Base-by-base conservation (phyloP, 2,329 filamentous ascomycete genomes). In the Fusarium coicis region DNA sequence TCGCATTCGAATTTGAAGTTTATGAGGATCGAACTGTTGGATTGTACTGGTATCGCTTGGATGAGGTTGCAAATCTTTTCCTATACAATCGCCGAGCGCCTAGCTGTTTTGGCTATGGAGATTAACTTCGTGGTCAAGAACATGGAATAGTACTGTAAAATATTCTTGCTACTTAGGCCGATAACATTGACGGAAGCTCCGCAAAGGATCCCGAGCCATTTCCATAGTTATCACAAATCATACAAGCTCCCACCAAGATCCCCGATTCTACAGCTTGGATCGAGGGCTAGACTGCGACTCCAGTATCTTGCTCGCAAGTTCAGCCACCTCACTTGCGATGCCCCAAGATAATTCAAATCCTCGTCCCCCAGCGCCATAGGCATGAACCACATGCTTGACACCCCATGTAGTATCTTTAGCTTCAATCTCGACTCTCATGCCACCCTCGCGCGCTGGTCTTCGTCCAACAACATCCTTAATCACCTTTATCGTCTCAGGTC, bases 331-430 rank as follows among this genome's bases (percentile, higher is more conserved):
- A 52, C 84, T 83, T 0, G 88, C 89, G 10, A 91, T 84, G 0
- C 89, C 89, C 87, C 88, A 89, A 21, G 88, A 90, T 12, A 91
- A 72, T 79, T 91, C 89, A 73, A 85, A 91, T 0, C 89, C 89
- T n/a, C 89, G 83, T 7, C 89, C 89, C 7, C 88, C 89, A 26
- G 88, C 84, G 1, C 89, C 89, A 76, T 91, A 91, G 0, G 87
- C 88, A 78, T 90, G 88, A 7, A 90, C 81, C 36, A 87, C 72
- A 56, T 70, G 57, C 10, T 72, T 74, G 1, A 76, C 44, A 3
- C 46, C 73, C 60, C 49, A 54, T 1, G 44, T 64, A 0, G 49
- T 68, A 4, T 73, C 62, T 14, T 28, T 74, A 1, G 62, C 63
- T 55, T 79, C 79, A 1, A 54, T 70, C 49, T 80, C 77, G 0